Conservation (phyloP, 2,329 filamentous ascomycete species). For the Fusarium sp. region DNA sequence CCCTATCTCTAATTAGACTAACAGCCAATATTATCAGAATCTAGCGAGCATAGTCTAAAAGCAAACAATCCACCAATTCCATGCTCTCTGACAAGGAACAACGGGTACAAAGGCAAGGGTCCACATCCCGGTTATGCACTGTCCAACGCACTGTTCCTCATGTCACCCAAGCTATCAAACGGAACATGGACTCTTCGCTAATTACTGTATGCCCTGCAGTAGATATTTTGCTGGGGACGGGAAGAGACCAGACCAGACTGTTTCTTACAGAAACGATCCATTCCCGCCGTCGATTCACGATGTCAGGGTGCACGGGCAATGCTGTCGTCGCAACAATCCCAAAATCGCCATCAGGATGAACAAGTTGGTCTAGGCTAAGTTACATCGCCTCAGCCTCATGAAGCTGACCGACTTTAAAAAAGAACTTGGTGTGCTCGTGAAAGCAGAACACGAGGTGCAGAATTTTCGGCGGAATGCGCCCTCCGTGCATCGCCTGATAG, state of each 20-base stretch:
- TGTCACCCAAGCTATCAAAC: constrained; percentile 1
- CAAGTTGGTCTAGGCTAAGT: neutral
- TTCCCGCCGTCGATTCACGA: constrained; percentile 12
- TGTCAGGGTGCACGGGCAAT: constrained; percentile 29
- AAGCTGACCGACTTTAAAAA: constrained; percentile 27
- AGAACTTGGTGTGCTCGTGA: constrained; percentile 27
- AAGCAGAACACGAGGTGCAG: constrained; percentile 25
- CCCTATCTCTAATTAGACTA: constrained; percentile 5
- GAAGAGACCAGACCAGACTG: constrained; percentile 24
- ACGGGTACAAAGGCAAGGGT: constrained; percentile 17
- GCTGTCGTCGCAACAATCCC: constrained; percentile 14
- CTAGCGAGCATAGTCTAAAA: constrained; percentile 6
- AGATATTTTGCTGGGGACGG: constrained; percentile 19
- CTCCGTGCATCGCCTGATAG: constrained; percentile 35
- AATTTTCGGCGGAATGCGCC: constrained; percentile 30
- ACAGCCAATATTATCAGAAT: constrained; percentile 16
- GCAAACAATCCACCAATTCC: neutral
- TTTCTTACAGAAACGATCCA: constrained; percentile 26
- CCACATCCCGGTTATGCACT: constrained; percentile 27
- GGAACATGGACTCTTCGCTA: constrained; percentile 15
- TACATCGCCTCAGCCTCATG: constrained; percentile 20
- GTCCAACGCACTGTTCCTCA: constrained; percentile 20
- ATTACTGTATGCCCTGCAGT: neutral
- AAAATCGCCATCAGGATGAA: neutral
- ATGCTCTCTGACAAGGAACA: constrained; percentile 9